Evolutionary conservation across 73 alveolate species (phyloP).

Genomic region (Paramecium sexaurelia): DNA sequence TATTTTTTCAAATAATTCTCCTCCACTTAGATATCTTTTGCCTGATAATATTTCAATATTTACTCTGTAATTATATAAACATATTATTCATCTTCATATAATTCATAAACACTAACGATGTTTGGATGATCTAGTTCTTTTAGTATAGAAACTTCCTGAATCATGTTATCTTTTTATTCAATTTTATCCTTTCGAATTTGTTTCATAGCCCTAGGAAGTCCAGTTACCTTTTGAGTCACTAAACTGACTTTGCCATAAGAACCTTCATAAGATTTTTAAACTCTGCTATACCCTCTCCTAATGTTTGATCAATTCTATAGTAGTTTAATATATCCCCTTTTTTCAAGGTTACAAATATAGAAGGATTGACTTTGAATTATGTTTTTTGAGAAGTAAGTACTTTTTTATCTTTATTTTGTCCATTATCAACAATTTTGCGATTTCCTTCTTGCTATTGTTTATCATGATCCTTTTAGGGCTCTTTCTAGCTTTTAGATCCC

Average conservation of each 20-base stretch:
- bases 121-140: slow-evolving; percentile 74
- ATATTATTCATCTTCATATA: slow-evolving; percentile 55
- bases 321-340: slow-evolving; percentile 7
- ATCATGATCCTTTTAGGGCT: background rate
- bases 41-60: background rate
- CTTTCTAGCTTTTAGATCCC: background rate
- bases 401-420: background rate
- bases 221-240: slow-evolving; percentile 44
- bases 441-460: background rate
- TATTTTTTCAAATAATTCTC: slow-evolving; percentile 70
- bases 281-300: slow-evolving; percentile 38
- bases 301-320: background rate
- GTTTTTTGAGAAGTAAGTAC: background rate
- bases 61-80: slow-evolving; percentile 68
- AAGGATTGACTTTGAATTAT: slow-evolving; percentile 36
- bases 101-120: slow-evolving; percentile 66
- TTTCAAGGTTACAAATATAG: slow-evolving; percentile 7
- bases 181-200: slow-evolving; percentile 59
- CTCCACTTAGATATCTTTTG: slow-evolving; percentile 63
- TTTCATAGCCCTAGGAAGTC: slow-evolving; percentile 68
- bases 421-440: background rate
- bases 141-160: slow-evolving; percentile 62
- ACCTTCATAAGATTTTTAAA: background rate
- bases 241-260: slow-evolving; percentile 41
- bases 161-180: slow-evolving; percentile 47